These are phyloP conservation scores for Lantana camara DNA, from an alignment of 257 asterid species.

Conservation along the genomic window DNA sequence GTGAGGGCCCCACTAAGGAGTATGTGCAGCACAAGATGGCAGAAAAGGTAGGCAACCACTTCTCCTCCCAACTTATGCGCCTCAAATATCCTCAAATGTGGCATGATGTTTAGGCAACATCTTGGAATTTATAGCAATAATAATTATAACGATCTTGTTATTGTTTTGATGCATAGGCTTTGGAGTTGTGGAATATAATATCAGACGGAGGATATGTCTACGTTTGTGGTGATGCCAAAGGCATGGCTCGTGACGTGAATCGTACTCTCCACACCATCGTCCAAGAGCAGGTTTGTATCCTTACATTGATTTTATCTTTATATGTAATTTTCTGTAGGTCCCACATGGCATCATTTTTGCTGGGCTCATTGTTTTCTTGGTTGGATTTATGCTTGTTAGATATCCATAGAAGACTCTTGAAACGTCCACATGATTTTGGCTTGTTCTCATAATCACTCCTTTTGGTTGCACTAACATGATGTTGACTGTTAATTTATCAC, in stretches of 20 bases:
- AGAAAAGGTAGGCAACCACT: constrained; percentile 52
- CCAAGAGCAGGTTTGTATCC: constrained; percentile 77
- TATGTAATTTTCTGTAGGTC: background rate
- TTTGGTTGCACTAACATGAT: background rate
- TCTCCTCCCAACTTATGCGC: background rate
- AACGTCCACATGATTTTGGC: background rate
- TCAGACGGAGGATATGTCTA: constrained; percentile 76
- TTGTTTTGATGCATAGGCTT: constrained; percentile 49
- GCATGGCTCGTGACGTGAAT: constrained; percentile 99
- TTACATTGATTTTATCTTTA: background rate
- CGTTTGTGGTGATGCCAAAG: constrained; percentile 98
- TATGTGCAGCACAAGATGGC: constrained; percentile 96
- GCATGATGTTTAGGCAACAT: no score
- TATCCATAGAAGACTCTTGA: background rate
- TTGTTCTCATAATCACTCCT: constrained; percentile 15
- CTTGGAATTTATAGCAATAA: no score
- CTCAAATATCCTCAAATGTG: background rate
- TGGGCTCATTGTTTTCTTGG: background rate
- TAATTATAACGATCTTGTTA: no score
- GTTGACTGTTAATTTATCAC: background rate
- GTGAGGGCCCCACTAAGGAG: constrained; percentile 85
- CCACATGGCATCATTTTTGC: background rate
- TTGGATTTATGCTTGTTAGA: constrained; percentile 9
- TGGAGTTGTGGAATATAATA: constrained; percentile 78
- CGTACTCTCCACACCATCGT: constrained; percentile 87